Conservation (phyloP, 306 rosid species). For the Morella rubra region DNA sequence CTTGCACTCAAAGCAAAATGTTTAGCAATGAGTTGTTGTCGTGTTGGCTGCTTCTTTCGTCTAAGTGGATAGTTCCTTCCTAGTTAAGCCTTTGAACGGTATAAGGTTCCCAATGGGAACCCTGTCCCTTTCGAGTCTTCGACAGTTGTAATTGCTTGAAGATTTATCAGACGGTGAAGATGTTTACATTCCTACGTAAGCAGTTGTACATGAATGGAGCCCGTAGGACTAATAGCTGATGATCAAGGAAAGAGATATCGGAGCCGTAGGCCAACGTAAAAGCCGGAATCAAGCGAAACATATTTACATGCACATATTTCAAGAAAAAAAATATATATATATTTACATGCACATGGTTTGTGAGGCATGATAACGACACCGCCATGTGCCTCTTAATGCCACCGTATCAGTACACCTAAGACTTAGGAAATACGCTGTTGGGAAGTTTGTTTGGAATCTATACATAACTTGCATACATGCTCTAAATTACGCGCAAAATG, state of each 20-base stretch:
- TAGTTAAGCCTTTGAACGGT: background rate
- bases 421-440: too few species aligned
- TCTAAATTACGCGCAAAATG: too few species aligned
- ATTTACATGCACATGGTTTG: background rate
- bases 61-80: too few species aligned
- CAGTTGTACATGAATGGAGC: background rate
- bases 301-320: background rate
- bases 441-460: too few species aligned
- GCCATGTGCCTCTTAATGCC: background rate
- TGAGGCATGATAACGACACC: background rate
- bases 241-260: background rate
- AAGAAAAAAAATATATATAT: too few species aligned
- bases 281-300: background rate
- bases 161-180: background rate
- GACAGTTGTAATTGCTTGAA: background rate
- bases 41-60: background rate
- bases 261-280: too few species aligned
- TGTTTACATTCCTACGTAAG: background rate
- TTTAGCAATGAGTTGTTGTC: background rate
- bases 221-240: background rate
- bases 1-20: too few species aligned
- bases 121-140: background rate
- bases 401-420: background rate
- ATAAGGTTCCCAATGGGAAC: background rate
- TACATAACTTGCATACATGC: too few species aligned